Percentiles rank a stretch among this genome's conserved stretches.
Evolutionary conservation across 1,284 basidiomycete genomes (phyloP).

Genomic region (Ganoderma boninense): DNA sequence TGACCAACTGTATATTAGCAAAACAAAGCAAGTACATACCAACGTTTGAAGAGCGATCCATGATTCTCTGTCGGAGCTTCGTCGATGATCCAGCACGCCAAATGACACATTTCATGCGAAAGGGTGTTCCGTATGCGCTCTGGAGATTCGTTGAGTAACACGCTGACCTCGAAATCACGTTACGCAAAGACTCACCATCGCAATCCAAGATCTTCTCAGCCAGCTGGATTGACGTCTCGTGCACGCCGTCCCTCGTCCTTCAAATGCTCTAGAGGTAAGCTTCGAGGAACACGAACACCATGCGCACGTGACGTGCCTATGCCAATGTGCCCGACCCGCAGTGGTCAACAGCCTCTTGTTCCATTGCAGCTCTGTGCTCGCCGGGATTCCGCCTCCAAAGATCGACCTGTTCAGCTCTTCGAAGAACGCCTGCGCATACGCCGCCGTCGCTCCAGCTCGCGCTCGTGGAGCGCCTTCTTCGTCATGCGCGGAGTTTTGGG

Average conservation of each 20-base stretch:
- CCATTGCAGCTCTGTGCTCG: slow-evolving; percentile 73
- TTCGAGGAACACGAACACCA: no score
- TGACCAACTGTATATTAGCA: neutral
- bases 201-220: slow-evolving; percentile 81
- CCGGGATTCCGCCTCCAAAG: slow-evolving; percentile 78
- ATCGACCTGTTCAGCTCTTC: slow-evolving; percentile 82
- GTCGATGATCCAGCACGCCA: slow-evolving; percentile 85
- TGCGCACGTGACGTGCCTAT: slow-evolving; percentile 58
- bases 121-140: slow-evolving; percentile 82
- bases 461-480: slow-evolving; percentile 55
- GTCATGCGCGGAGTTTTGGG: slow-evolving; percentile 39
- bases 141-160: slow-evolving; percentile 37
- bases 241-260: slow-evolving; percentile 59
- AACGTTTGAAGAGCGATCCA: slow-evolving; percentile 72
- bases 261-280: neutral
- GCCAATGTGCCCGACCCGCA: slow-evolving; percentile 80
- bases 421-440: slow-evolving; percentile 77
- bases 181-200: slow-evolving; percentile 56
- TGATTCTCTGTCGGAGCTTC: slow-evolving; percentile 72
- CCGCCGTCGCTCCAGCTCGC: slow-evolving; percentile 55
- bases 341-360: slow-evolving; percentile 77
- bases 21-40: slow-evolving; percentile 52
- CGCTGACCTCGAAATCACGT: no score
- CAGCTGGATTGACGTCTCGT: slow-evolving; percentile 73
- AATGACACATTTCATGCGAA: slow-evolving; percentile 89